Conservation (phyloP, 148 eudicot species). For the Nepenthes gracilis region DNA sequence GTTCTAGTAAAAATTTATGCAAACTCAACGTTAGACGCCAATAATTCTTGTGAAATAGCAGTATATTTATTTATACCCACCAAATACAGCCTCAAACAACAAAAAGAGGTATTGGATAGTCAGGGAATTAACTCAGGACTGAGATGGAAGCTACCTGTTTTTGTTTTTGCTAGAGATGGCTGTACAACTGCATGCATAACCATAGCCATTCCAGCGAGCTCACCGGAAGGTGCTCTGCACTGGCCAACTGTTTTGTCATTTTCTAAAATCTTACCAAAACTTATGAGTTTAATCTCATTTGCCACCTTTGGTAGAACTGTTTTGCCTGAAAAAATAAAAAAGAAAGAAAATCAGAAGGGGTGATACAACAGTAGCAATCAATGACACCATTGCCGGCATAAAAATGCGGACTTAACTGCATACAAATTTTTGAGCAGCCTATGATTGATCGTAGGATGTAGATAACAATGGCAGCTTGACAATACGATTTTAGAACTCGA, state of each 20-base stretch:
- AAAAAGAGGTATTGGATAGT: neutral
- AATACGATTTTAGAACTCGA: too few species aligned
- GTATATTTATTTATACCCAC: neutral
- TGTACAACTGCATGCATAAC: slow-evolving; percentile 98
- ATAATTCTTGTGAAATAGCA: neutral
- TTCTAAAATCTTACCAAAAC: slow-evolving; percentile 85
- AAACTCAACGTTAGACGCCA: too few species aligned
- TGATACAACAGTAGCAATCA: neutral
- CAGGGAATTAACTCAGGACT: neutral
- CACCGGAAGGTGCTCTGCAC: slow-evolving; percentile 82
- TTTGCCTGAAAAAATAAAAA: slow-evolving; percentile 35
- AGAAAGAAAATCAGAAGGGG: neutral
- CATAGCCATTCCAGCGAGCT: slow-evolving; percentile 68
- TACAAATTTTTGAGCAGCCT: too few species aligned
- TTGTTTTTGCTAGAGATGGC: slow-evolving; percentile 70
- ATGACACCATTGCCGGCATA: neutral
- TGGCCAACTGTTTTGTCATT: slow-evolving; percentile 84
- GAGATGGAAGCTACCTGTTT: slow-evolving; percentile 47
- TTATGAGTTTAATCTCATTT: slow-evolving; percentile 80
- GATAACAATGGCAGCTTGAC: too few species aligned
- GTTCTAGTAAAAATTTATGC: too few species aligned
- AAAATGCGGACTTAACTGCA: too few species aligned
- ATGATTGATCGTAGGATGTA: too few species aligned
- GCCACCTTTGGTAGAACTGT: slow-evolving; percentile 67
- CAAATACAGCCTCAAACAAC: neutral